Percentiles rank a stretch among this genome's conserved stretches.
Evolutionary conservation across 2,329 filamentous ascomycete genomes (phyloP).

Genomic region (Xylariomycetidae sp.): DNA sequence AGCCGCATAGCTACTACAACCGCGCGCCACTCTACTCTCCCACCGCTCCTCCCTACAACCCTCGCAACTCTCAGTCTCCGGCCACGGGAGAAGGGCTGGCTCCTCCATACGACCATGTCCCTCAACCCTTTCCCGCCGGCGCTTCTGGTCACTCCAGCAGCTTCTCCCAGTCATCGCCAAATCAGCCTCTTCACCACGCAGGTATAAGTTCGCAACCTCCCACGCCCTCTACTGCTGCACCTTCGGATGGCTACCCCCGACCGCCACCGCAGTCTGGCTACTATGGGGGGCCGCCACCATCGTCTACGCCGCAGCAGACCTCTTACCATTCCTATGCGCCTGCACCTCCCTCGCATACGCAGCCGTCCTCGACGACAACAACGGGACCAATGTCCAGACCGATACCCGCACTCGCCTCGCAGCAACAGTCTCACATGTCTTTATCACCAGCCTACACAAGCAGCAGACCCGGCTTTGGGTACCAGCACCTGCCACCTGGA

Average conservation of each 20-base stretch:
- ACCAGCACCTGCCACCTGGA: slow-evolving; percentile 45
- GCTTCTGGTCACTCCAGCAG: slow-evolving; percentile 29
- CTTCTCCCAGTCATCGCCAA: slow-evolving; percentile 24
- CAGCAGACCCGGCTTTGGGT: slow-evolving; percentile 36
- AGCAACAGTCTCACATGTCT: slow-evolving; percentile 41
- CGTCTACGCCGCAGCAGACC: slow-evolving; percentile 40
- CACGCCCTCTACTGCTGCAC: slow-evolving; percentile 48
- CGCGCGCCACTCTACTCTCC: slow-evolving; percentile 27
- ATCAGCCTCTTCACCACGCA: slow-evolving; percentile 44
- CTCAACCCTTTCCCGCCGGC: slow-evolving; percentile 57
- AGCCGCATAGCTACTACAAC: slow-evolving; percentile 38
- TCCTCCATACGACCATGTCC: slow-evolving; percentile 61
- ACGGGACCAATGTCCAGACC: slow-evolving; percentile 28
- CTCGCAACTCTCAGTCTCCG: slow-evolving; percentile 53
- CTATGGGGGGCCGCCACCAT: slow-evolving; percentile 46
- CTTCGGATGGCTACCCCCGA: slow-evolving; percentile 52
- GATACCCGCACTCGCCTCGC: slow-evolving; percentile 29
- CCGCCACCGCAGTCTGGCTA: slow-evolving; percentile 56
- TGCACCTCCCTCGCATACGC: slow-evolving; percentile 26
- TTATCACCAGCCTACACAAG: slow-evolving; percentile 47
- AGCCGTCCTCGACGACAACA: slow-evolving; percentile 43
- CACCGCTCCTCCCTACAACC: slow-evolving; percentile 34
- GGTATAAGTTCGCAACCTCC: slow-evolving; percentile 42
- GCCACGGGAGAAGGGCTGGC: slow-evolving; percentile 53
- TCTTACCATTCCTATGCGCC: slow-evolving; percentile 39